These are phyloP conservation scores for Thymus mandschuricus DNA, from an alignment of 257 asterid species.

Conservation along the genomic window DNA sequence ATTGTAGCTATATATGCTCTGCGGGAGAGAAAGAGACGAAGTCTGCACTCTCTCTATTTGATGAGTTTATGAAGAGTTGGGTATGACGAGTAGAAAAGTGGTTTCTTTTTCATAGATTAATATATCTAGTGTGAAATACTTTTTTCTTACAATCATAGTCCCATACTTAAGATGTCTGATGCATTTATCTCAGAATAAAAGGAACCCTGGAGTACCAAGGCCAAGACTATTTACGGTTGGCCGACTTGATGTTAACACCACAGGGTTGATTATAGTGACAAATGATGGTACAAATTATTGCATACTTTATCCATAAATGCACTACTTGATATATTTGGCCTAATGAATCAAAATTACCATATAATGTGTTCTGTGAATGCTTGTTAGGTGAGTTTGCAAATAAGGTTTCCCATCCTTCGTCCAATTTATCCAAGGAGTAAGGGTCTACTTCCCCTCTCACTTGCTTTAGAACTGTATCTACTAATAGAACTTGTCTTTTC, in stretches of 20 bases:
- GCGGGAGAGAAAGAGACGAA: slow-evolving; percentile 90
- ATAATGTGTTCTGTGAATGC: slow-evolving; percentile 24
- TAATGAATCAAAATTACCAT: slow-evolving; percentile 18
- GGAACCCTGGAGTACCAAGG: slow-evolving; percentile 68
- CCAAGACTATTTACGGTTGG: slow-evolving; percentile 97
- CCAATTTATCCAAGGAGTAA: slow-evolving; percentile 92
- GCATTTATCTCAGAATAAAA: slow-evolving; percentile 53
- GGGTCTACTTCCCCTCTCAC: slow-evolving; percentile 36
- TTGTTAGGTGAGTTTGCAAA: slow-evolving; percentile 90
- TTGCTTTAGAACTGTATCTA: slow-evolving; percentile 13
- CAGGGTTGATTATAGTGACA: slow-evolving; percentile 92
- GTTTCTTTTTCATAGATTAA: background rate
- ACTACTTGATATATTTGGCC: slow-evolving; percentile 14
- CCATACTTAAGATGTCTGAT: slow-evolving; percentile 19
- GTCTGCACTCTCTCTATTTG: slow-evolving; percentile 72
- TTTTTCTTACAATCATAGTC: slow-evolving; percentile 12
- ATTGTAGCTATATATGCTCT: slow-evolving; percentile 91
- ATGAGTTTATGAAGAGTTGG: slow-evolving; percentile 83
- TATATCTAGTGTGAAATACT: slow-evolving; percentile 12
- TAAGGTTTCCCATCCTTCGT: slow-evolving; percentile 93
- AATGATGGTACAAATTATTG: slow-evolving; percentile 72
- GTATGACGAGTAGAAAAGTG: slow-evolving; percentile 45
- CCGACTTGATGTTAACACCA: slow-evolving; percentile 96
- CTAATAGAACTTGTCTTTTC: background rate
- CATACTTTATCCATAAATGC: slow-evolving; percentile 12